Percentiles rank a stretch among this genome's conserved stretches.
These are phyloP conservation scores for Terfezia claveryi DNA, from an alignment of 495 filamentous ascomycete species.

Conservation along the genomic window DNA sequence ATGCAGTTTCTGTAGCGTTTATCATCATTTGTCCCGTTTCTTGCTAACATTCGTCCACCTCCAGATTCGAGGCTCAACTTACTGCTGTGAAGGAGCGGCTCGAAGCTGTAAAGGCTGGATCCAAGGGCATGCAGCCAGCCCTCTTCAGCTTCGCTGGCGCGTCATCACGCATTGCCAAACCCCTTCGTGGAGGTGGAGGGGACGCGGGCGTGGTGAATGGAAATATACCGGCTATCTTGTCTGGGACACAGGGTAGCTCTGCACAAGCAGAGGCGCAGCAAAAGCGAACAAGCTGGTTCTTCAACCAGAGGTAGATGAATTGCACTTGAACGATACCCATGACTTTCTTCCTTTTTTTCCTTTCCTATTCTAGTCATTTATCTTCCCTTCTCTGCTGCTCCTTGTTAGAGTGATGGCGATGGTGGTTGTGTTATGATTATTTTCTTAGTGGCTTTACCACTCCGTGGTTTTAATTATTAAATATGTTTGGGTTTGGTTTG, in stretches of 20 bases:
- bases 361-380: not conserved
- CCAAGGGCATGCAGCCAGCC: constrained; percentile 48
- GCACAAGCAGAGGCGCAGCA: constrained; percentile 16
- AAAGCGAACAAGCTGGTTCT: constrained; percentile 18
- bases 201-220: constrained; percentile 21
- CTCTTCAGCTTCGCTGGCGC: constrained; percentile 51
- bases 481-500: too few species aligned
- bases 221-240: constrained; percentile 24
- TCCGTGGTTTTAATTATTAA: too few species aligned
- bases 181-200: constrained; percentile 48
- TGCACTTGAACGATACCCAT: not conserved
- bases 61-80: constrained; percentile 88
- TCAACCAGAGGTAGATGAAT: not conserved
- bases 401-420: not conserved
- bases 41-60: constrained; percentile 5
- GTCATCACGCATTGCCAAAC: constrained; percentile 72
- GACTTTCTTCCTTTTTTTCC: not conserved
- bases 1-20: constrained; percentile 21
- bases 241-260: constrained; percentile 20
- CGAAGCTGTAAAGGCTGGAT: constrained; percentile 81
- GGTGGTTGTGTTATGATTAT: too few species aligned
- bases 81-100: constrained; percentile 92
- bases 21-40: not conserved
- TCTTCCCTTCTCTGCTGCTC: not conserved
- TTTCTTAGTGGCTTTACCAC: too few species aligned